phyloP scores from a whole-genome alignment of 352 stramenopile species.

The Phytophthora sp. region DNA sequence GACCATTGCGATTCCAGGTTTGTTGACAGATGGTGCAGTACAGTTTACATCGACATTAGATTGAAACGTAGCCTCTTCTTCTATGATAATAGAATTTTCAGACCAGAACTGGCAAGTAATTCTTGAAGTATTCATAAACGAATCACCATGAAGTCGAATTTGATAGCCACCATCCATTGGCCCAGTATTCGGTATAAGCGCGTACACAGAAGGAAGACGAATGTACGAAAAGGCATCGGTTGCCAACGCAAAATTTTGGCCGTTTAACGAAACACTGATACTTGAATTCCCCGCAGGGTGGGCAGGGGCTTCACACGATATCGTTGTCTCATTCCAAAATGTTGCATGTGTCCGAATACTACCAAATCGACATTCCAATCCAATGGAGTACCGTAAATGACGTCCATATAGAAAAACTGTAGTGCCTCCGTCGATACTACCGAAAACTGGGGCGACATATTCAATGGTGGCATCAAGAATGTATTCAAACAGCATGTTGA shows the following conservation, averaged over 20 bases:
- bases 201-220: constrained; percentile 50
- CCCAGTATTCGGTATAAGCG: constrained; percentile 42
- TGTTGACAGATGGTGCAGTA: constrained; percentile 11
- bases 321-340: constrained; percentile 62
- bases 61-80: constrained; percentile 8
- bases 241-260: constrained; percentile 55
- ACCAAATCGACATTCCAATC: constrained; percentile 65
- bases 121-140: constrained; percentile 26
- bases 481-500: constrained; percentile 69
- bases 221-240: constrained; percentile 55
- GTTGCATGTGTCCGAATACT: constrained; percentile 41
- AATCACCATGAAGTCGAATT: constrained; percentile 40
- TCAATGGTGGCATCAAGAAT: constrained; percentile 50
- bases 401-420: constrained; percentile 59
- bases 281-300: constrained; percentile 30
- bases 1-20: constrained; percentile 22
- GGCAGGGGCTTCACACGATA: constrained; percentile 65
- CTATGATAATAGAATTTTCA: background rate
- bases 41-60: constrained; percentile 33
- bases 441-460: constrained; percentile 44
- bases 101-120: constrained; percentile 40
- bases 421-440: constrained; percentile 58
- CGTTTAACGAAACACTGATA: constrained; percentile 70
- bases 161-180: constrained; percentile 36
- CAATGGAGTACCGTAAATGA: constrained; percentile 61